Conservation (phyloP, 257 asterid genomes). For the Linaria vulgaris region DNA sequence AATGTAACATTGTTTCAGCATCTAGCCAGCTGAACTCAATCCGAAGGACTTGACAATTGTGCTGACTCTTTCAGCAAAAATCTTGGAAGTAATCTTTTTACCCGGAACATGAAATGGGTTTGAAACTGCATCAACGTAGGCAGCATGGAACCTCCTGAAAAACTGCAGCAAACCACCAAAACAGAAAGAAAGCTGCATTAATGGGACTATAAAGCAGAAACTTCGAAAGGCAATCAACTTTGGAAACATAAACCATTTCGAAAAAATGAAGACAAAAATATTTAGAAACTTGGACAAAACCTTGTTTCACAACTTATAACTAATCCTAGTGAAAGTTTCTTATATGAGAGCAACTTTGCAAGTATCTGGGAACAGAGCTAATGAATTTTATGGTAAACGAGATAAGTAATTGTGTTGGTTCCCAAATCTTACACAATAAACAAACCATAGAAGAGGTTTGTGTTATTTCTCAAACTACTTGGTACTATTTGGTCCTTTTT, state of each 20-base stretch:
- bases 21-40: slow-evolving; percentile 54
- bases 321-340: too few species aligned
- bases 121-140: slow-evolving; percentile 94
- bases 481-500: too few species aligned
- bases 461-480: too few species aligned
- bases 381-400: too few species aligned
- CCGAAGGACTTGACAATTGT: slow-evolving; percentile 81
- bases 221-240: background rate
- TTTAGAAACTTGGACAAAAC: background rate
- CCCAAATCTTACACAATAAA: too few species aligned
- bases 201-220: background rate
- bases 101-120: slow-evolving; percentile 98
- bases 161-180: slow-evolving; percentile 52
- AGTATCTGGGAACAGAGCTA: too few species aligned
- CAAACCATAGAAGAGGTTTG: too few species aligned
- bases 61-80: slow-evolving; percentile 82
- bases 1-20: background rate
- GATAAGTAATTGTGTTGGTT: too few species aligned
- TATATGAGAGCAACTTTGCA: too few species aligned
- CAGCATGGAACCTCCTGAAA: slow-evolving; percentile 88
- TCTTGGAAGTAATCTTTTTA: slow-evolving; percentile 78
- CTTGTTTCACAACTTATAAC: background rate
- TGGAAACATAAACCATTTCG: background rate
- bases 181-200: slow-evolving; percentile 1
- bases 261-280: background rate